These are phyloP conservation scores for Nannochloris sp. DNA, from an alignment of 139 green algal genomes.

Conservation along the genomic window DNA sequence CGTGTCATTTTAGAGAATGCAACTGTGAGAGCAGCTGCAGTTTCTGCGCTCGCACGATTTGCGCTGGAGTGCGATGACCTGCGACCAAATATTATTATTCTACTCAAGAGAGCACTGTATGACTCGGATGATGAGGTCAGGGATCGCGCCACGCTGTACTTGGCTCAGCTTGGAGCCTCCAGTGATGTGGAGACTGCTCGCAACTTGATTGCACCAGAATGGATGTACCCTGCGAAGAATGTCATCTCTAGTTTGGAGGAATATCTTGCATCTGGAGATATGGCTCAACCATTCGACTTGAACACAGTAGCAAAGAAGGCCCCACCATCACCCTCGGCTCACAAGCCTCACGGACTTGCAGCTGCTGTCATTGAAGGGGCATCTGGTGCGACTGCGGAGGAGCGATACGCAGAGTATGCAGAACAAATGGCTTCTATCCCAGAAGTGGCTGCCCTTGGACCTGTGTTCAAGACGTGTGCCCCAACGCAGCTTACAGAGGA, in stretches of 20 bases:
- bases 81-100: conserved; percentile 62
- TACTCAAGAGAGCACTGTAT: conserved; percentile 83
- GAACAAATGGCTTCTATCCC: conserved; percentile 57
- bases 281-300: conserved; percentile 66
- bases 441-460: conserved; percentile 66
- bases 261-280: conserved; percentile 62
- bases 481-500: conserved; percentile 78
- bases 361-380: conserved; percentile 11
- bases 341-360: conserved; percentile 24
- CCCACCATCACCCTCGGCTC: conserved; percentile 6
- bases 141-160: conserved; percentile 89
- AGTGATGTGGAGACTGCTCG: conserved; percentile 5
- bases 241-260: conserved; percentile 68
- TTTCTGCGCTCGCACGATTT: conserved; percentile 83
- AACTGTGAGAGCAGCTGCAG: conserved; percentile 88
- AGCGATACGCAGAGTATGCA: conserved; percentile 19
- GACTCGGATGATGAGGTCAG: conserved; percentile 97
- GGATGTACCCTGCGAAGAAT: conserved; percentile 57
- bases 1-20: conserved; percentile 98
- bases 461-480: conserved; percentile 81
- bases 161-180: conserved; percentile 64
- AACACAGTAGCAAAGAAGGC: conserved; percentile 21
- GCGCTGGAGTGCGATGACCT: conserved; percentile 56
- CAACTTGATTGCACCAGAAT: conserved; percentile 32
- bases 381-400: conserved; percentile 9